Percentiles rank a stretch among this genome's conserved stretches.
phyloP scores from a whole-genome alignment of 176 grass and related monocot species.

The Neostapfia colusana region DNA sequence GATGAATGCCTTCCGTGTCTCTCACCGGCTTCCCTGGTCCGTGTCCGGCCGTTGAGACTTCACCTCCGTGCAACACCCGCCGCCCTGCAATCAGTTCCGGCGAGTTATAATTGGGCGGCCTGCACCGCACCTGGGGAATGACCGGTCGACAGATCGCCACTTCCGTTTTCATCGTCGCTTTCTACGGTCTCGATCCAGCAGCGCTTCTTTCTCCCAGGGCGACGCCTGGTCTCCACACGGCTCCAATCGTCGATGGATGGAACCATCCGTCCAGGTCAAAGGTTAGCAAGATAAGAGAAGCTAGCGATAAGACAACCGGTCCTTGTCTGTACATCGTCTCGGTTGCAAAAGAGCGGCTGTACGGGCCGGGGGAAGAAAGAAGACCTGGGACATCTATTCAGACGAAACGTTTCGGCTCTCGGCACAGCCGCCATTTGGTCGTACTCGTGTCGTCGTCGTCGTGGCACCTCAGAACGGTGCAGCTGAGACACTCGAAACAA shows the following conservation, averaged over 20 bases:
- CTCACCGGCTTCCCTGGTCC: neutral
- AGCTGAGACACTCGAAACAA: neutral
- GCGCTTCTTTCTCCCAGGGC: constrained; percentile 13
- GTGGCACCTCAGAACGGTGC: neutral
- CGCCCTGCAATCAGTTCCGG: neutral
- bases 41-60: neutral
- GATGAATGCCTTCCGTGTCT: constrained; percentile 20
- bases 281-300: constrained; percentile 25
- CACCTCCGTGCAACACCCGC: neutral
- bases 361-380: too few relatives aligned
- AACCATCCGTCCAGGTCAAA: neutral
- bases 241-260: neutral
- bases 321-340: neutral
- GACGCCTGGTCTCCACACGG: neutral
- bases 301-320: constrained; percentile 24
- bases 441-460: too few relatives aligned
- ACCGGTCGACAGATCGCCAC: constrained; percentile 26
- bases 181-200: neutral
- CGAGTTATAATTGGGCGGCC: constrained; percentile 11
- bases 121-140: neutral
- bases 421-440: neutral
- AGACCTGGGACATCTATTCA: constrained; percentile 18
- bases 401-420: constrained; percentile 28
- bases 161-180: neutral
- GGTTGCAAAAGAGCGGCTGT: neutral